Percentiles rank a stretch among this genome's conserved stretches.
Evolutionary conservation across 176 grass and related monocot genomes (phyloP).

Genomic region (Phoenix dactylifera): DNA sequence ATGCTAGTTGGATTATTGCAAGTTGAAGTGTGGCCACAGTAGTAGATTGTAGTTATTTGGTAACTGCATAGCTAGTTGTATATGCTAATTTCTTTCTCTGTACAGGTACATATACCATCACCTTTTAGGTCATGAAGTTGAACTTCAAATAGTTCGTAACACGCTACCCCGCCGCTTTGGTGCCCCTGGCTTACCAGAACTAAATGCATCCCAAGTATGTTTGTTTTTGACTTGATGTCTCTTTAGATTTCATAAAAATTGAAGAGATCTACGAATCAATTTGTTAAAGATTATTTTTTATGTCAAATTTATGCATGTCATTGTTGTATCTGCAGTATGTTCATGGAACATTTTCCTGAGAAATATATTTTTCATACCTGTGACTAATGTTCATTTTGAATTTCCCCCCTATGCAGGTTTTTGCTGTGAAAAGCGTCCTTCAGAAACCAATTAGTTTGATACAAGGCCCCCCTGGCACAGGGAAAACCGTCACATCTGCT

Average conservation of each 20-base stretch:
- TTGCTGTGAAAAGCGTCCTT: conserved; percentile 99
- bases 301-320: no score
- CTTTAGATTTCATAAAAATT: no score
- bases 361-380: no score
- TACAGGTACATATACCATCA: conserved; percentile 98
- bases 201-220: conserved; percentile 98
- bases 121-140: conserved; percentile 95
- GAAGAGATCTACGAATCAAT: no score
- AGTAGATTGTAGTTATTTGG: no score
- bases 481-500: conserved; percentile 98
- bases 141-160: conserved; percentile 91
- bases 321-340: no score
- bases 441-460: conserved; percentile 99
- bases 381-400: no score
- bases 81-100: neutral
- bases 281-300: no score
- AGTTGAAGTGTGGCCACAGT: no score
- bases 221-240: neutral
- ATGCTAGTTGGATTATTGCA: no score
- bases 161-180: conserved; percentile 82
- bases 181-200: conserved; percentile 92
- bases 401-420: conserved; percentile 35
- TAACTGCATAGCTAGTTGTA: neutral
- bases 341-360: no score
- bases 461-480: conserved; percentile 96